Evolutionary conservation across 164 flowering plant genomes (phyloP).

Genomic region (Umbellularia californica): DNA sequence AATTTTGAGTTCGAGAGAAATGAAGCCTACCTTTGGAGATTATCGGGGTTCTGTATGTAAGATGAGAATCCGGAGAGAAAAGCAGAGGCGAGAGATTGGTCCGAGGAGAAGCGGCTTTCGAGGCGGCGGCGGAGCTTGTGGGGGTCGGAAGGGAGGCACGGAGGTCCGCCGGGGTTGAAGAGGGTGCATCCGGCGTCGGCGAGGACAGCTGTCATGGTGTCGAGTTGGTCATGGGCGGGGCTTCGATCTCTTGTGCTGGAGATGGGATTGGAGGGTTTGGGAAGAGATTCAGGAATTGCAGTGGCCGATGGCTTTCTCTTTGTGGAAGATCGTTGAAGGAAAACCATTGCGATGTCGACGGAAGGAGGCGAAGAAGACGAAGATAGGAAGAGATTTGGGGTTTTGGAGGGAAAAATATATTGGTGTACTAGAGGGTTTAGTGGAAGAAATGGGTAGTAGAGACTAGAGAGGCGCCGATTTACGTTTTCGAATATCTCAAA

Average conservation of each 20-base stretch:
- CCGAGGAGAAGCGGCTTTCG: constrained; percentile 34
- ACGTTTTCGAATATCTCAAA: no score
- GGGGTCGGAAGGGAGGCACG: constrained; percentile 54
- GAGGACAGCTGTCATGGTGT: constrained; percentile 23
- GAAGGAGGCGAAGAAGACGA: not conserved
- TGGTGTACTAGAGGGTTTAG: not conserved
- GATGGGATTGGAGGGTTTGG: not conserved
- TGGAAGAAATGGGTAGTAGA: not conserved
- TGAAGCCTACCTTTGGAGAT: constrained; percentile 43
- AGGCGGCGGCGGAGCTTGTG: constrained; percentile 53
- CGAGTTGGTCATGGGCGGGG: not conserved
- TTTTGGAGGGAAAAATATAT: not conserved
- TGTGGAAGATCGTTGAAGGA: constrained; percentile 2
- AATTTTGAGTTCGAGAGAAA: not conserved
- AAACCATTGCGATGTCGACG: not conserved
- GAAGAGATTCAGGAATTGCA: not conserved
- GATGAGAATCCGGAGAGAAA: constrained; percentile 60
- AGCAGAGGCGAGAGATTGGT: constrained; percentile 32
- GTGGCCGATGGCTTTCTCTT: not conserved
- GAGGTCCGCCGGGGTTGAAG: constrained; percentile 45
- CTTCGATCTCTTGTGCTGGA: not conserved
- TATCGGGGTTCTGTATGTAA: constrained; percentile 34
- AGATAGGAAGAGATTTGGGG: not conserved
- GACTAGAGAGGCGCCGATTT: not conserved
- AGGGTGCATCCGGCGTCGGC: constrained; percentile 82